Percentiles rank a stretch among this genome's conserved stretches.
These are phyloP conservation scores for Irpex sp. DNA, from an alignment of 1,284 basidiomycete species.

Conservation along the genomic window DNA sequence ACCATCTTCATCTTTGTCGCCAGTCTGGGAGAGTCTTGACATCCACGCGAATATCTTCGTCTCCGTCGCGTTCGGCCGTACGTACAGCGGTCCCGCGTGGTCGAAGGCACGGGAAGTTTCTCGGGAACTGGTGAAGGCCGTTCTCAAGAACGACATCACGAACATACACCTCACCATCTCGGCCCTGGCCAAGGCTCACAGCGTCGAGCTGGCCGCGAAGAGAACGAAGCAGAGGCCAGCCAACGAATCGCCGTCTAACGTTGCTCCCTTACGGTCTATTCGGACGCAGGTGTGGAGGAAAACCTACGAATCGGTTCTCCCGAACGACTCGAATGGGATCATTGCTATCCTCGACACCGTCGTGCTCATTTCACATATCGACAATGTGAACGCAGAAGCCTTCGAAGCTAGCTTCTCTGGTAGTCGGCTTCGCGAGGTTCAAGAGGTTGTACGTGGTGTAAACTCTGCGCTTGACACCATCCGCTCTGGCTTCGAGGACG, in stretches of 20 bases:
- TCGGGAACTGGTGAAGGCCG: conserved; percentile 42
- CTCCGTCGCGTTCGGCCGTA: conserved; percentile 54
- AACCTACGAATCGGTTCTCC: conserved; percentile 56
- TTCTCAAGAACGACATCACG: conserved; percentile 41
- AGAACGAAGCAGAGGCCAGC: neutral
- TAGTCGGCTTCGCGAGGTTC: conserved; percentile 23
- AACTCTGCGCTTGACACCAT: conserved; percentile 57
- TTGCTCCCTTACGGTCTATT: conserved; percentile 30
- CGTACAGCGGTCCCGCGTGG: conserved; percentile 48
- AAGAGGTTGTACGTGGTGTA: conserved; percentile 42
- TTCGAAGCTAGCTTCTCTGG: conserved; percentile 38
- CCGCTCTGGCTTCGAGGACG: conserved; percentile 58
- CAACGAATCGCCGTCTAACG: neutral
- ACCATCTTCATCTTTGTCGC: conserved; percentile 24
- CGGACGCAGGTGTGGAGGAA: conserved; percentile 67
- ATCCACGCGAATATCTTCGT: conserved; percentile 58
- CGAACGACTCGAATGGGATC: conserved; percentile 55
- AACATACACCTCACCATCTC: conserved; percentile 7
- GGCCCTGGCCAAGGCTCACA: neutral
- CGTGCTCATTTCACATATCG: conserved; percentile 62
- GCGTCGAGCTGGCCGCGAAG: neutral
- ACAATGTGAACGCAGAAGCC: conserved; percentile 50
- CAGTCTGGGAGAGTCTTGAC: conserved; percentile 43
- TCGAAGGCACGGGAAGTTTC: conserved; percentile 39
- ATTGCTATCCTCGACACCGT: conserved; percentile 54